Evolutionary conservation across 345 rosid species (phyloP).

Genomic region (Boechera retrofracta): DNA sequence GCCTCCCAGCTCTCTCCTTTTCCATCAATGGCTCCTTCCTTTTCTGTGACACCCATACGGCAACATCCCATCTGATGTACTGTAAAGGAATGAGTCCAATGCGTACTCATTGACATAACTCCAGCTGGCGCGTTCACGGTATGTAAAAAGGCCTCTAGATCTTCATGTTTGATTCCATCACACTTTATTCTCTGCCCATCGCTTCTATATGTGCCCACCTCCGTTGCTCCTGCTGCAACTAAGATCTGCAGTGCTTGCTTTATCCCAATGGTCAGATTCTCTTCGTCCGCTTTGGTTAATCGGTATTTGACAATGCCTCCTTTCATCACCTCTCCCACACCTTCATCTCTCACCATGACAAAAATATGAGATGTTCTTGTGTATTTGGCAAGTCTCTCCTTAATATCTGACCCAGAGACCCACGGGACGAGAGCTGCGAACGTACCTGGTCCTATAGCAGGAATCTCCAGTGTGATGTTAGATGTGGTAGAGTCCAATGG

Average conservation of each 20-base stretch:
- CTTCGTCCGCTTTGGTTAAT: conserved; percentile 53
- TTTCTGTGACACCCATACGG: conserved; percentile 60
- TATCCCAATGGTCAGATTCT: conserved; percentile 64
- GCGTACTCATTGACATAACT: conserved; percentile 49
- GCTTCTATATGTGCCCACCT: conserved; percentile 72
- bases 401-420: conserved; percentile 67
- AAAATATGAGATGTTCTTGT: conserved; percentile 61
- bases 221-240: conserved; percentile 78
- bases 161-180: conserved; percentile 49
- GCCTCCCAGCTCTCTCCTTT: conserved; percentile 72
- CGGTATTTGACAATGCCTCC: conserved; percentile 48
- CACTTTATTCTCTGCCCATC: conserved; percentile 71
- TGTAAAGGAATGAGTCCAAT: conserved; percentile 53
- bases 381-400: conserved; percentile 61
- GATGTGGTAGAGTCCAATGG: conserved; percentile 50
- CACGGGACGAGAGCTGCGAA: conserved; percentile 63
- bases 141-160: conserved; percentile 57
- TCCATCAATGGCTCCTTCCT: conserved; percentile 65
- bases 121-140: conserved; percentile 50
- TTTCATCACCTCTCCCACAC: conserved; percentile 37
- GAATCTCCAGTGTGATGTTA: conserved; percentile 61
- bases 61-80: conserved; percentile 91
- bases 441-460: conserved; percentile 66
- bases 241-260: conserved; percentile 65
- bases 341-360: conserved; percentile 45